phyloP scores from a whole-genome alignment of 306 rosid species.

The Mucuna pruriens region DNA sequence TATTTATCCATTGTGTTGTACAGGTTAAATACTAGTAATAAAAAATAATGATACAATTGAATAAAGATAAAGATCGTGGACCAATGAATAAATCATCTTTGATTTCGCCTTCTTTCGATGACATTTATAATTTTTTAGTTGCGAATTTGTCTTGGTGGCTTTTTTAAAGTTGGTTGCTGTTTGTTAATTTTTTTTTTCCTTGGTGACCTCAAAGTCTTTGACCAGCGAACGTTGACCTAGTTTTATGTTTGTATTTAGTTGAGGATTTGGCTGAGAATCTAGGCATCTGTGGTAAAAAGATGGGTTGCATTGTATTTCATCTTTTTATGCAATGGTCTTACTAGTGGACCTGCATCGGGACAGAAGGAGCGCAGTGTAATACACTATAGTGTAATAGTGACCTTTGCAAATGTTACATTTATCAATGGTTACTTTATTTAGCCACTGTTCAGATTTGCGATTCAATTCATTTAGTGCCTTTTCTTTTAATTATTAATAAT shows the following conservation, averaged over 20 bases:
- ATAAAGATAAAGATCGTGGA: slow-evolving; percentile 23
- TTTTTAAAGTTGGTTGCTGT: slow-evolving; percentile 49
- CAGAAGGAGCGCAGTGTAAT: slow-evolving; percentile 53
- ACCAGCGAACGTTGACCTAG: slow-evolving; percentile 60
- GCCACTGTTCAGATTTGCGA: slow-evolving; percentile 41
- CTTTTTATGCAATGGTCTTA: slow-evolving; percentile 72
- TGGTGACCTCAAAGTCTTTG: slow-evolving; percentile 58
- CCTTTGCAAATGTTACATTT: slow-evolving; percentile 51
- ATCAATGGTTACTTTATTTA: slow-evolving; percentile 52
- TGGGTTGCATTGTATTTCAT: slow-evolving; percentile 60
- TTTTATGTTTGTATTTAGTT: slow-evolving; percentile 42
- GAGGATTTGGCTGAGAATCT: slow-evolving; percentile 49
- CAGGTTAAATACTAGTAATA: too few relatives aligned
- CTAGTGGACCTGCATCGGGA: slow-evolving; percentile 67
- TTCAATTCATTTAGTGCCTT: slow-evolving; percentile 38
- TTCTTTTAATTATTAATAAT: slow-evolving; percentile 32
- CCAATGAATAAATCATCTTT: slow-evolving; percentile 44
- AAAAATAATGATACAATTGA: not conserved
- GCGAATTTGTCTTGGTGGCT: slow-evolving; percentile 44
- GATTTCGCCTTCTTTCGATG: slow-evolving; percentile 62
- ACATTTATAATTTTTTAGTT: slow-evolving; percentile 42
- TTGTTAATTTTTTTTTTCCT: slow-evolving; percentile 38
- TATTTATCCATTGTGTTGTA: too few relatives aligned
- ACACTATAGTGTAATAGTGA: slow-evolving; percentile 44
- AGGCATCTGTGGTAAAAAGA: slow-evolving; percentile 56